Conservation (phyloP, 1,284 basidiomycete species). For the Gomphus bonarii region DNA sequence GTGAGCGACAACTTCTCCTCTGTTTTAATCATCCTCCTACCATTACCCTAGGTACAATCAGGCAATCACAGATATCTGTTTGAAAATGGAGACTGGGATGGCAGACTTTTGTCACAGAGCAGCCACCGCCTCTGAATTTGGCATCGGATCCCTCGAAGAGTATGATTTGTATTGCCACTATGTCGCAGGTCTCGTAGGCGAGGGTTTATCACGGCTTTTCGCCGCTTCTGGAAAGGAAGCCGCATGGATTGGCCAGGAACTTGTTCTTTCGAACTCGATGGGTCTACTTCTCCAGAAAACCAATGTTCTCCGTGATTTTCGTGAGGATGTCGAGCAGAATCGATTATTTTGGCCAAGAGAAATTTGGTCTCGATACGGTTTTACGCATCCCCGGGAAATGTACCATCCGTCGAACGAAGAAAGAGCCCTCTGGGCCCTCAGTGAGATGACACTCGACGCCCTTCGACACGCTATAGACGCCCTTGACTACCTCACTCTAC, state of each 20-base stretch:
- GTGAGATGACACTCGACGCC: slow-evolving; percentile 86
- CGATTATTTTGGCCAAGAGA: slow-evolving; percentile 95
- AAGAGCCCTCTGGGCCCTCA: slow-evolving; percentile 71
- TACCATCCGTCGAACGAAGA: slow-evolving; percentile 41
- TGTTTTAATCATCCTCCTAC: slow-evolving; percentile 1
- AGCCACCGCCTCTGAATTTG: slow-evolving; percentile 56
- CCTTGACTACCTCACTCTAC: slow-evolving; percentile 82
- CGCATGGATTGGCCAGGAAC: slow-evolving; percentile 67
- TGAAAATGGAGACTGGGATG: slow-evolving; percentile 93
- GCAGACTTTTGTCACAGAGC: slow-evolving; percentile 87
- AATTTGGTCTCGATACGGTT: slow-evolving; percentile 78
- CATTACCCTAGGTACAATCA: slow-evolving; percentile 51
- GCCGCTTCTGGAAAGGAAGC: slow-evolving; percentile 82
- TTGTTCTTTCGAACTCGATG: slow-evolving; percentile 90
- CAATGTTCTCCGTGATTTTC: slow-evolving; percentile 94
- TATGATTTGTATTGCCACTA: slow-evolving; percentile 99
- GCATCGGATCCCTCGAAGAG: slow-evolving; percentile 64
- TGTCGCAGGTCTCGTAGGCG: slow-evolving; percentile 95
- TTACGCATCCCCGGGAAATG: slow-evolving; percentile 60
- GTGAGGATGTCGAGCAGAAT: slow-evolving; percentile 82
- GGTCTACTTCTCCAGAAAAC: slow-evolving; percentile 97
- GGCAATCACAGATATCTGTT: slow-evolving; percentile 75
- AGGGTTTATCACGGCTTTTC: slow-evolving; percentile 90
- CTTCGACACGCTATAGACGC: slow-evolving; percentile 78
- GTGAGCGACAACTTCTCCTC: slow-evolving; percentile 30